Evolutionary conservation across 371 early-diverging fungal species (phyloP).

Genomic region (Lichtheimia ornata): DNA sequence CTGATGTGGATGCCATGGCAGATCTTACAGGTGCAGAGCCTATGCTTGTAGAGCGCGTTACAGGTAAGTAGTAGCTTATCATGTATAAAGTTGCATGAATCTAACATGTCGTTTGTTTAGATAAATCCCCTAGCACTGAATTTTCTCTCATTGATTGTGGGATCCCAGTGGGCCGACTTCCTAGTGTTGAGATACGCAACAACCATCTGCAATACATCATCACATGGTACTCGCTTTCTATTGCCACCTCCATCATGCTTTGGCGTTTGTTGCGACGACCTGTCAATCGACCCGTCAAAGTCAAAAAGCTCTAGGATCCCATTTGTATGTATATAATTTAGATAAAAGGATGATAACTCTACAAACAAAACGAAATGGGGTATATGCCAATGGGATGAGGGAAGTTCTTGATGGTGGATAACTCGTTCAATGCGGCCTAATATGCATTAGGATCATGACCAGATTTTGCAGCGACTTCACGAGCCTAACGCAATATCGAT

Average conservation of each 20-base stretch:
- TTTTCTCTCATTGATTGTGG: conserved; percentile 57
- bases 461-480: too few species aligned
- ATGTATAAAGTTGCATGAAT: too few species aligned
- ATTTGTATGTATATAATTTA: too few species aligned
- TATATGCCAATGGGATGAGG: too few species aligned
- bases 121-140: conserved; percentile 38
- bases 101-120: conserved; percentile 17
- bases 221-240: conserved; percentile 83
- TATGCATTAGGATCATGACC: too few species aligned
- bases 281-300: conserved; percentile 35
- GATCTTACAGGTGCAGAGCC: conserved; percentile 62
- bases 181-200: conserved; percentile 78
- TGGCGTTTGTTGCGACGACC: conserved; percentile 54
- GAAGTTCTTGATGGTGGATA: too few species aligned
- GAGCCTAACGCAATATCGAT: too few species aligned
- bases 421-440: too few species aligned
- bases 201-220: conserved; percentile 85
- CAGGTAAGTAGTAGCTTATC: conserved; percentile 40
- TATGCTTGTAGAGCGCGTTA: conserved; percentile 73
- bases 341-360: too few species aligned
- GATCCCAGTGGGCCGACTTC: conserved; percentile 73
- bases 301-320: conserved; percentile 23
- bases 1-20: conserved; percentile 80
- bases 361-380: too few species aligned
- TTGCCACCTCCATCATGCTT: conserved; percentile 70